These are phyloP conservation scores for Sinapis alba DNA, from an alignment of 441 rosid species.

Conservation along the genomic window DNA sequence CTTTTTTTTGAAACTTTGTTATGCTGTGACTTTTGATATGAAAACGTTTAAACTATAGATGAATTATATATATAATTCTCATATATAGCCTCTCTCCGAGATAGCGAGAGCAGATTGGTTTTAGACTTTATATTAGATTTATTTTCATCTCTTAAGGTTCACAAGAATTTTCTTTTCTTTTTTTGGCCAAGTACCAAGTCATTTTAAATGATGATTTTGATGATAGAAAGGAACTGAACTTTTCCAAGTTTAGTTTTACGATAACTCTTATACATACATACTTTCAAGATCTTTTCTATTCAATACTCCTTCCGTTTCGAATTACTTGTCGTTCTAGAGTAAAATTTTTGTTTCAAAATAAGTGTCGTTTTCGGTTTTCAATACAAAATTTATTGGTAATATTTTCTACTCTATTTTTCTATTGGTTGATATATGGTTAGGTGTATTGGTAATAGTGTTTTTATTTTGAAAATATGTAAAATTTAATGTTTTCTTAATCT, in stretches of 20 bases:
- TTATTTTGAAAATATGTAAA: no score
- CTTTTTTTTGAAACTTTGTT: background rate
- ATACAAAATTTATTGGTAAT: no score
- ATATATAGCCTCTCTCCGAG: background rate
- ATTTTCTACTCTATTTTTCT: no score
- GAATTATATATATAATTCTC: constrained; percentile 1
- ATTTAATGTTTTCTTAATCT: no score
- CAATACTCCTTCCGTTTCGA: no score
- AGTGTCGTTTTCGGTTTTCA: no score
- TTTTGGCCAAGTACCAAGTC: background rate
- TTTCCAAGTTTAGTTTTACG: background rate
- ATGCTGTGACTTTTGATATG: constrained; percentile 1
- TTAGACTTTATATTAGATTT: background rate
- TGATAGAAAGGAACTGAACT: background rate
- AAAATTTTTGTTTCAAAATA: no score
- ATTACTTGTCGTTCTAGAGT: no score
- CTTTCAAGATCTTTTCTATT: background rate
- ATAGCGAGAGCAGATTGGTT: background rate
- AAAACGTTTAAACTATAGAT: background rate
- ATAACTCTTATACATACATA: background rate
- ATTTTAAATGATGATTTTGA: background rate
- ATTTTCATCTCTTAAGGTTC: background rate
- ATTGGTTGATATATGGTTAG: no score
- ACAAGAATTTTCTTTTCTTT: background rate
- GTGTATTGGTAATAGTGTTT: no score